A percentile compares a stretch with the other conserved stretches of the same genome.
These are phyloP conservation scores for Pseudogymnoascus sp. DNA, from an alignment of 2,329 filamentous ascomycete genomes.

Conservation along the genomic window DNA sequence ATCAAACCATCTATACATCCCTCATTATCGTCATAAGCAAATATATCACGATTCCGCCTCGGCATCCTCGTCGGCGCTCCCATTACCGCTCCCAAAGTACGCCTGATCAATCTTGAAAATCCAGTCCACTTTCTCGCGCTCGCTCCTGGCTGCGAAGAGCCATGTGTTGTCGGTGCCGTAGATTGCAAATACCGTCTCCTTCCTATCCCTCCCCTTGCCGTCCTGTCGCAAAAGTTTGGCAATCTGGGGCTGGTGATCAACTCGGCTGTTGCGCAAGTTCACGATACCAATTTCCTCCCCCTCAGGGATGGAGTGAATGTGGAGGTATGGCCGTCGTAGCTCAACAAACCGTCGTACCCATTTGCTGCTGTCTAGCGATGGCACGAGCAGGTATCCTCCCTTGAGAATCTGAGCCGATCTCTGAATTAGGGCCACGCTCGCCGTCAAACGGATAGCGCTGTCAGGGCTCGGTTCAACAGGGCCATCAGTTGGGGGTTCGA, in stretches of 20 bases:
- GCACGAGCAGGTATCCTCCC: conserved; percentile 78
- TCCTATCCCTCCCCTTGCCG: conserved; percentile 26
- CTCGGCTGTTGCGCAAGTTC: conserved; percentile 78
- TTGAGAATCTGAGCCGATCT: conserved; percentile 80
- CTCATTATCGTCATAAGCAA: neutral
- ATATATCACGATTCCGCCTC: neutral
- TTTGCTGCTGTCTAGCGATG: conserved; percentile 69
- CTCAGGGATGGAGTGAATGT: conserved; percentile 76
- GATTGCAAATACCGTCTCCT: conserved; percentile 67
- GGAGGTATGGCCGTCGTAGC: conserved; percentile 81
- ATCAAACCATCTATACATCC: neutral
- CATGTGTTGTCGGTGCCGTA: conserved; percentile 94
- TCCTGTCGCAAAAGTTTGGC: conserved; percentile 56
- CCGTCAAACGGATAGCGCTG: conserved; percentile 7
- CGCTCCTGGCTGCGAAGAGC: conserved; percentile 82
- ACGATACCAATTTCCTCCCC: conserved; percentile 88
- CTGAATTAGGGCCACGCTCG: conserved; percentile 53
- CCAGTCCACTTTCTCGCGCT: conserved; percentile 94
- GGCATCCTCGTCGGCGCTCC: conserved; percentile 9
- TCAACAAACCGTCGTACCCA: conserved; percentile 95
- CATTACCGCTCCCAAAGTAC: conserved; percentile 26
- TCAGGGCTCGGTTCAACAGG: conserved; percentile 24
- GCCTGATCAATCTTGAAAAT: conserved; percentile 84
- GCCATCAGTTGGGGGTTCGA: conserved; percentile 61
- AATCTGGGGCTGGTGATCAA: conserved; percentile 87